phyloP scores from a whole-genome alignment of 768 basidiomycete genomes.

The Baorangia bicolor region DNA sequence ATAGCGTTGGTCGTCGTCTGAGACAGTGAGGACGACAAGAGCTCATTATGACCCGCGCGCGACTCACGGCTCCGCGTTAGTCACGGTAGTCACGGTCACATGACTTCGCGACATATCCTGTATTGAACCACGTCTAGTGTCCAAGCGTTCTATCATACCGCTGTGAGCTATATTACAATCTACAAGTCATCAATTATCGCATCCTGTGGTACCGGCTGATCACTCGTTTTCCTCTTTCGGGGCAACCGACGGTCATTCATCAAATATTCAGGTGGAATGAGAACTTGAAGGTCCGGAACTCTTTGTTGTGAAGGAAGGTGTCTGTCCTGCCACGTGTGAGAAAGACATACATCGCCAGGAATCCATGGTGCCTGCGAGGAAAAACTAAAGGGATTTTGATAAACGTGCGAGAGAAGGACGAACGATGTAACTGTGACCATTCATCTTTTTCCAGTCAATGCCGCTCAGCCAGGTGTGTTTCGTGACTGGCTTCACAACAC shows the following conservation, averaged over 20 bases:
- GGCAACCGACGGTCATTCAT: slow-evolving; percentile 39
- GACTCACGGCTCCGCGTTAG: slow-evolving; percentile 20
- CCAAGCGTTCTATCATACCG: too few relatives aligned
- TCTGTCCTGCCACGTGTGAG: slow-evolving; percentile 38
- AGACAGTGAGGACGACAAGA: slow-evolving; percentile 1
- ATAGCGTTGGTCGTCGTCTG: slow-evolving; percentile 3
- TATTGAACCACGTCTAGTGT: background rate
- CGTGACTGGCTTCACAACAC: slow-evolving; percentile 35
- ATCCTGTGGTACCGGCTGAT: too few relatives aligned
- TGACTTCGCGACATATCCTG: slow-evolving; percentile 1
- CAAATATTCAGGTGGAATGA: slow-evolving; percentile 34
- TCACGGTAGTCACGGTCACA: slow-evolving; percentile 22
- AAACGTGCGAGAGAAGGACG: slow-evolving; percentile 18
- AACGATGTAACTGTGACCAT: slow-evolving; percentile 44
- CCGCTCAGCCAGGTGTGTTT: slow-evolving; percentile 45
- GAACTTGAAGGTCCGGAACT: slow-evolving; percentile 42
- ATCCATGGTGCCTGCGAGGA: slow-evolving; percentile 43
- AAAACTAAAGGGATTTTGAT: background rate
- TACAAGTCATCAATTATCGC: too few relatives aligned
- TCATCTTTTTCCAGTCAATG: slow-evolving; percentile 50
- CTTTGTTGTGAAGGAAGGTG: slow-evolving; percentile 36
- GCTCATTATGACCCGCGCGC: slow-evolving; percentile 8
- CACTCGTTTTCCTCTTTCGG: background rate
- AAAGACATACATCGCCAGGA: slow-evolving; percentile 29
- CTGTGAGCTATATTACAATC: too few relatives aligned